A percentile compares a stretch with the other conserved stretches of the same genome.
Evolutionary conservation across 768 basidiomycete genomes (phyloP).

Genomic region (Mycena galericulata): DNA sequence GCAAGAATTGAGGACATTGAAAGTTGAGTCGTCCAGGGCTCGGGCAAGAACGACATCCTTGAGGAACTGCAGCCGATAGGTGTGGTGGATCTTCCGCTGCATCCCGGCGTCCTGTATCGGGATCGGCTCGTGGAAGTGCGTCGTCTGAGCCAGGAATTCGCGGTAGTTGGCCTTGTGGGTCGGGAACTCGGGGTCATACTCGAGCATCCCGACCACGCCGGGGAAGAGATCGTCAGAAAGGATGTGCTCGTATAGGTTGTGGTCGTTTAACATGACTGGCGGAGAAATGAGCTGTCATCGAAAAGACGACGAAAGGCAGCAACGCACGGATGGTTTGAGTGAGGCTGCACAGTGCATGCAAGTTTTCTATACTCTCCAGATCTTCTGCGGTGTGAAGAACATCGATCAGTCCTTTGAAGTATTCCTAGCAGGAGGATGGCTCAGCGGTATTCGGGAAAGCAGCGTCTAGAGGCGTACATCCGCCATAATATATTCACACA

Average conservation of each 20-base stretch:
- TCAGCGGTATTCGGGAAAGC: slow-evolving; percentile 12
- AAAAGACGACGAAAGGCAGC: slow-evolving; percentile 26
- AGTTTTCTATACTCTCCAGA: slow-evolving; percentile 87
- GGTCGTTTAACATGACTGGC: slow-evolving; percentile 94
- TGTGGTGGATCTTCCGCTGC: slow-evolving; percentile 94
- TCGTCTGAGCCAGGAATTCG: slow-evolving; percentile 85
- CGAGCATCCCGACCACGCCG: slow-evolving; percentile 95
- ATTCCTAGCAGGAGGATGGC: slow-evolving; percentile 76
- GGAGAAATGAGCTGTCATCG: slow-evolving; percentile 17
- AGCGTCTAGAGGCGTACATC: slow-evolving; percentile 67
- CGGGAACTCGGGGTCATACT: slow-evolving; percentile 99
- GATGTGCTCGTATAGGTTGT: slow-evolving; percentile 93
- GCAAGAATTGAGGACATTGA: slow-evolving; percentile 96
- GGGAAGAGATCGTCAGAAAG: slow-evolving; percentile 93
- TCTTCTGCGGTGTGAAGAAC: slow-evolving; percentile 93
- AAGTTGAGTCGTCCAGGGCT: slow-evolving; percentile 94
- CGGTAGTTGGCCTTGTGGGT: slow-evolving; percentile 97
- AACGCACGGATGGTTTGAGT: slow-evolving; percentile 94
- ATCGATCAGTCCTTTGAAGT: slow-evolving; percentile 87
- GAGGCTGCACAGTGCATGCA: slow-evolving; percentile 91
- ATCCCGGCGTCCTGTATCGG: slow-evolving; percentile 80
- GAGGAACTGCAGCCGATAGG: slow-evolving; percentile 95
- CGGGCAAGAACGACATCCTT: slow-evolving; percentile 98
- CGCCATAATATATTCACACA: slow-evolving; percentile 89
- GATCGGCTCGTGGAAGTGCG: slow-evolving; percentile 92